Evolutionary conservation across 495 filamentous ascomycete species (phyloP).

Genomic region (Aspergillus campestris): DNA sequence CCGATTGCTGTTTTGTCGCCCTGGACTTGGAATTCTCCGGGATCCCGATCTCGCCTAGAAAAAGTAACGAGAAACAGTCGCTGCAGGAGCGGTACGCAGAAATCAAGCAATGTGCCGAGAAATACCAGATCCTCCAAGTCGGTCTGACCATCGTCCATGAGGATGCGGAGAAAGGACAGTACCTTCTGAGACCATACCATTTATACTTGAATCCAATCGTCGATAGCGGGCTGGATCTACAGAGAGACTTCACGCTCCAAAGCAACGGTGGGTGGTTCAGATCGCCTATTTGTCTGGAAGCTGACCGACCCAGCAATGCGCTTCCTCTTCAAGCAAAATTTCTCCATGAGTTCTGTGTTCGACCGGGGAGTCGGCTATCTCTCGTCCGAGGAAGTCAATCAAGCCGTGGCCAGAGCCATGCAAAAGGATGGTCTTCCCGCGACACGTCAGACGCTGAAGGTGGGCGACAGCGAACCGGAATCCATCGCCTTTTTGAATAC

Average conservation of each 20-base stretch:
- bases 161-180: slow-evolving; percentile 42
- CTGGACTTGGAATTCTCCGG: slow-evolving; percentile 76
- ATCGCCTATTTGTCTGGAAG: background rate
- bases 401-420: slow-evolving; percentile 21
- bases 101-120: slow-evolving; percentile 55
- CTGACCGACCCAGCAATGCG: slow-evolving; percentile 37
- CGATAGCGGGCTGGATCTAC: slow-evolving; percentile 41
- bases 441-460: slow-evolving; percentile 29
- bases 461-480: slow-evolving; percentile 45
- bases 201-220: slow-evolving; percentile 52
- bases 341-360: slow-evolving; percentile 51
- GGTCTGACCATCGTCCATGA: slow-evolving; percentile 61
- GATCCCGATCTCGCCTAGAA: slow-evolving; percentile 33
- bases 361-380: slow-evolving; percentile 59
- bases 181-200: slow-evolving; percentile 61
- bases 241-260: slow-evolving; percentile 46
- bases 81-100: slow-evolving; percentile 61
- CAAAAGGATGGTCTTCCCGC: slow-evolving; percentile 26
- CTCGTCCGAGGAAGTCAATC: slow-evolving; percentile 52
- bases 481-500: slow-evolving; percentile 47
- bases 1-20: slow-evolving; percentile 54
- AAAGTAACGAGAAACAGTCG: slow-evolving; percentile 22
- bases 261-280: slow-evolving; percentile 34
- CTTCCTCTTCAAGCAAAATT: slow-evolving; percentile 55
- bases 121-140: slow-evolving; percentile 66